A percentile compares a stretch with the other conserved stretches of the same genome.
Conservation (phyloP, 257 asterid genomes). For the Lycium barbarum region DNA sequence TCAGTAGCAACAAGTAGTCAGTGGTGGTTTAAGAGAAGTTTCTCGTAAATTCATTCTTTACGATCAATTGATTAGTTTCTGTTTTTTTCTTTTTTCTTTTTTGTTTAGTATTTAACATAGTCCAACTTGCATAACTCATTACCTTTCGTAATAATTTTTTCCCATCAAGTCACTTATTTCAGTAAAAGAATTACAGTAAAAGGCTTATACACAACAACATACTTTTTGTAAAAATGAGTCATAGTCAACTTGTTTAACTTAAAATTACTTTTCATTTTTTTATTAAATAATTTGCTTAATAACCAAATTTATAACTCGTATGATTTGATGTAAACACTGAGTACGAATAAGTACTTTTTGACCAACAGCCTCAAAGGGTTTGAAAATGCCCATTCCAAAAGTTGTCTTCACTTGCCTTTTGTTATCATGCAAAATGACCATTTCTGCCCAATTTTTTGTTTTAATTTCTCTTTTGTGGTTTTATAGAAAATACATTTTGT, state of each 20-base stretch:
- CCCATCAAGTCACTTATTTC: background rate
- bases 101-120: background rate
- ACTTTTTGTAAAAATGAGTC: too few relatives aligned
- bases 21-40: background rate
- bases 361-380: background rate
- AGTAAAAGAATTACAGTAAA: background rate
- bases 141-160: background rate
- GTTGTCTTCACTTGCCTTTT: background rate
- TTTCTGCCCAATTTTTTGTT: background rate
- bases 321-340: background rate
- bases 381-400: background rate
- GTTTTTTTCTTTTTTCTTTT: background rate
- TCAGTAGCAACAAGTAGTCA: too few relatives aligned
- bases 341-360: background rate
- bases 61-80: background rate
- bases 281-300: background rate
- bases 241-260: too few relatives aligned
- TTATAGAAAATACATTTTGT: slow-evolving; percentile 1
- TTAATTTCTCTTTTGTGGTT: background rate
- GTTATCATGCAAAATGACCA: background rate
- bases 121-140: background rate
- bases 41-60: background rate
- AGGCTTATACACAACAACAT: background rate
- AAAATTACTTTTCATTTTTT: too few relatives aligned
- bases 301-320: background rate